Evolutionary conservation across 257 asterid species (phyloP).

Genomic region (Solanum piurae): DNA sequence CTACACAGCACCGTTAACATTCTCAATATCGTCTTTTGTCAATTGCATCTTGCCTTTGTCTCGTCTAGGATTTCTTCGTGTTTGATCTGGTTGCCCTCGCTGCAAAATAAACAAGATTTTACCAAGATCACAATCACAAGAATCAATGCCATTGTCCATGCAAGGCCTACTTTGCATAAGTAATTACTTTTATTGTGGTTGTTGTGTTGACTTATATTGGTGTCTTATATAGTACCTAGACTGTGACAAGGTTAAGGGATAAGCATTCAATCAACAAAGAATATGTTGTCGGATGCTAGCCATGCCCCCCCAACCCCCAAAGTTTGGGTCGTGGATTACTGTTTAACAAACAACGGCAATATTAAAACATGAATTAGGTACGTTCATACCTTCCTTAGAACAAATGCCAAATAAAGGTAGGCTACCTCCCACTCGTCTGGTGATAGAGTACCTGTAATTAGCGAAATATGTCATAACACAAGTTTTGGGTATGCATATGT

Average conservation of each 20-base stretch:
- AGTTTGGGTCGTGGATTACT: background rate
- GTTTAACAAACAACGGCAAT: background rate
- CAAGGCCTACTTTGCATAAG: background rate
- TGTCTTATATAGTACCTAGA: background rate
- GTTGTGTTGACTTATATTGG: background rate
- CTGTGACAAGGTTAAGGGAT: background rate
- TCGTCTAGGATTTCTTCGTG: constrained; percentile 21
- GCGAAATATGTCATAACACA: background rate
- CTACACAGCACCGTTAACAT: constrained; percentile 22
- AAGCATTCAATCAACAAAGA: background rate
- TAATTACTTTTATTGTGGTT: background rate
- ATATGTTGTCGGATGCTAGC: background rate
- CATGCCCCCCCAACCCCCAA: background rate
- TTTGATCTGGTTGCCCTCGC: constrained; percentile 61
- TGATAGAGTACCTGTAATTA: constrained; percentile 59
- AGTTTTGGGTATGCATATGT: background rate
- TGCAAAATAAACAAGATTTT: constrained; percentile 9
- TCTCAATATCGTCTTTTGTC: constrained; percentile 47
- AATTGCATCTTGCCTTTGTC: constrained; percentile 77
- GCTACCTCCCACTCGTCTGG: constrained; percentile 98
- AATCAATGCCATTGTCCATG: background rate
- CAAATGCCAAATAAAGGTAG: constrained; percentile 73
- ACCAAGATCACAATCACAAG: background rate
- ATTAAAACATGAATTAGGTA: background rate
- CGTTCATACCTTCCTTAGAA: constrained; percentile 53